Base-by-base conservation (phyloP, 768 basidiomycete genomes). In the Mycena venus region DNA sequence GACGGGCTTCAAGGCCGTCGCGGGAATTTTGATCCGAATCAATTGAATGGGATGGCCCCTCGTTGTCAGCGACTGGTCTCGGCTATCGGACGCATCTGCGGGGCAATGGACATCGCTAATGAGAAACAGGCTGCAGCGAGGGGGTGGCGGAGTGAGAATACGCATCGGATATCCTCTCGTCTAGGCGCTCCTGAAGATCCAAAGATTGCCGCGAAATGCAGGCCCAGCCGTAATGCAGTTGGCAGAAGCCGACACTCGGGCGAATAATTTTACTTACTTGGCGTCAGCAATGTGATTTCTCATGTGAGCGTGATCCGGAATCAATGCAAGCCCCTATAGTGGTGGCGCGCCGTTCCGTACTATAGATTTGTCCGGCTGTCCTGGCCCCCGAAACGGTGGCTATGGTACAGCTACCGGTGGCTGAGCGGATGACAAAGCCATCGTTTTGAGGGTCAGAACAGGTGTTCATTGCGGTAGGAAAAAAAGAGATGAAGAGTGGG, bases 1-100 rank as follows among this genome's bases (percentile, higher is more conserved):
- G 65, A 67, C 65, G 65, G 65, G 65, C 65, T 67, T 67, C 65
- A 67, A 67, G 51, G 65, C 65, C 65, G 65, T 67, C 65, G 65
- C 49, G 63, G 63, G 32, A 65, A 31, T 53, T 65, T 65, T 65
- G 51, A 47, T 65, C 63, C 63, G 49, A 65, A 65, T 65, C 63
- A 65, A 65, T 65, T 53, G 49, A 51, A 53, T 51, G 49, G 44
- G 44, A 64, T 34, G 34, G 58, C 58, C 58, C 51, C 51, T 53
- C 51, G 51, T 53, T 53, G 51, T 53, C 51, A 53, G 25, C 51
- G 25, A 53, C 51, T 53, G 51, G 51, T 53, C 25, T 53, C 25
- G 51, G 51, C 51, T 53, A 53, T 53, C 51, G 51, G 51, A 53
- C 51, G 25, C 51, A 53, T 53, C 51, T 27, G 51, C 51, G 25